Percentiles rank a stretch among this genome's conserved stretches.
phyloP scores from a whole-genome alignment of 2,329 filamentous ascomycete genomes.

The Colletotrichum shisoi region DNA sequence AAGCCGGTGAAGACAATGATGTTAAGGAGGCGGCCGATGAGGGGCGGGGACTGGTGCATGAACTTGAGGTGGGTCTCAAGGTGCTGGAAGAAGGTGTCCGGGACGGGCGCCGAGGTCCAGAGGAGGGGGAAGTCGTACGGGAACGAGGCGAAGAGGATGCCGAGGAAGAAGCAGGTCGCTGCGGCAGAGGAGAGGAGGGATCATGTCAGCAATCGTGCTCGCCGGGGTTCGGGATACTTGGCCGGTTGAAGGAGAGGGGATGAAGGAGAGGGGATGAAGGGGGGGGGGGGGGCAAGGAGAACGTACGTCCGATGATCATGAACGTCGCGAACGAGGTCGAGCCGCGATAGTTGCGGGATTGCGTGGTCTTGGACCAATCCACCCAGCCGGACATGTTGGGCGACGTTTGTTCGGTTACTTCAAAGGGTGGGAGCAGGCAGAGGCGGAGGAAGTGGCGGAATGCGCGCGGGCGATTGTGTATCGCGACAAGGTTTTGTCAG shows the following conservation, averaged over 20 bases:
- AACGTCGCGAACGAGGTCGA: conserved; percentile 89
- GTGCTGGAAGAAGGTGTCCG: conserved; percentile 77
- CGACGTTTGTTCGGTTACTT: not conserved
- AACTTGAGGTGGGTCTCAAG: conserved; percentile 91
- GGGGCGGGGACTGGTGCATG: conserved; percentile 86
- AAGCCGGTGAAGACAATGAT: conserved; percentile 90
- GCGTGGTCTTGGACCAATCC: conserved; percentile 65
- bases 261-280: conserved; percentile 16
- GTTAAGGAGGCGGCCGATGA: conserved; percentile 92
- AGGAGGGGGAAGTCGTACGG: conserved; percentile 94
- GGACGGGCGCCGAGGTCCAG: conserved; percentile 73
- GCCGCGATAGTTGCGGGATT: conserved; percentile 65
- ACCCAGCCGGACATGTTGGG: conserved; percentile 44
- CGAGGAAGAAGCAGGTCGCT: conserved; percentile 97
- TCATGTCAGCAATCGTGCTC: conserved; percentile 15
- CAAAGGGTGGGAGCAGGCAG: not conserved
- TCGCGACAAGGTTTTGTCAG: not conserved
- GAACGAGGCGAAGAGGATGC: conserved; percentile 94
- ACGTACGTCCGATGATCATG: conserved; percentile 93
- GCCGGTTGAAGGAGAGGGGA: not conserved
- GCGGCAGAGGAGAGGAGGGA: conserved; percentile 22
- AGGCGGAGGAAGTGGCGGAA: not conserved
- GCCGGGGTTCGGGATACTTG: not conserved
- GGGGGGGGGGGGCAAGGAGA: conserved; percentile 37
- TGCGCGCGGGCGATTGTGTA: conserved; percentile 2